These are phyloP conservation scores for Yamadazyma paraphyllophila DNA, from an alignment of 805 yeast species.

Conservation along the genomic window DNA sequence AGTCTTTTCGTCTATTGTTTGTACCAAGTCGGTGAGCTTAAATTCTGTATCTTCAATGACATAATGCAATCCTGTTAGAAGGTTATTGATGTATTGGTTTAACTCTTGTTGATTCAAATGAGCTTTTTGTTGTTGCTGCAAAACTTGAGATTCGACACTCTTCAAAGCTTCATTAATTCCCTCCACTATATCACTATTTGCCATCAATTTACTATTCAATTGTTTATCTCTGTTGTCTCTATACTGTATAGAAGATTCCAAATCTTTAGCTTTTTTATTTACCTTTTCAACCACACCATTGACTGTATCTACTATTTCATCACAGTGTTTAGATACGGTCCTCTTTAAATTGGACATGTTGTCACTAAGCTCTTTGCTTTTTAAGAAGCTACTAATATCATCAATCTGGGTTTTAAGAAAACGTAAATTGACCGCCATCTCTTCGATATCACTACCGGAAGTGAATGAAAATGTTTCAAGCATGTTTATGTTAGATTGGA, in stretches of 20 bases:
- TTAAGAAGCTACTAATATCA: neutral
- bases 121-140: constrained; percentile 1
- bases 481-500: neutral
- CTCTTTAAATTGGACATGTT: neutral
- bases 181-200: constrained; percentile 7
- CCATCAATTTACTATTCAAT: constrained; percentile 1
- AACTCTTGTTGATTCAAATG: neutral
- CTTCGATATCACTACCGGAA: constrained; percentile 8
- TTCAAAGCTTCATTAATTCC: constrained; percentile 3
- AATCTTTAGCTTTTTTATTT: constrained; percentile 5
- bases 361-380: neutral
- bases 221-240: neutral
- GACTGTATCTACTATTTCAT: constrained; percentile 5
- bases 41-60: constrained; percentile 8
- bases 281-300: constrained; percentile 1
- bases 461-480: neutral
- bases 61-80: constrained; percentile 6
- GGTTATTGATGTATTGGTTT: constrained; percentile 4
- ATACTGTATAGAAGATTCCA: constrained; percentile 4
- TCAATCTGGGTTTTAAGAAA: constrained; percentile 8
- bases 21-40: constrained; percentile 7
- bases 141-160: constrained; percentile 3
- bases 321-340: neutral
- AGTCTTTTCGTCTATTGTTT: constrained; percentile 11
- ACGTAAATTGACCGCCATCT: constrained; percentile 12